Evolutionary conservation across 2,329 filamentous ascomycete species (phyloP).

Genomic region (Fusarium drepaniforme): DNA sequence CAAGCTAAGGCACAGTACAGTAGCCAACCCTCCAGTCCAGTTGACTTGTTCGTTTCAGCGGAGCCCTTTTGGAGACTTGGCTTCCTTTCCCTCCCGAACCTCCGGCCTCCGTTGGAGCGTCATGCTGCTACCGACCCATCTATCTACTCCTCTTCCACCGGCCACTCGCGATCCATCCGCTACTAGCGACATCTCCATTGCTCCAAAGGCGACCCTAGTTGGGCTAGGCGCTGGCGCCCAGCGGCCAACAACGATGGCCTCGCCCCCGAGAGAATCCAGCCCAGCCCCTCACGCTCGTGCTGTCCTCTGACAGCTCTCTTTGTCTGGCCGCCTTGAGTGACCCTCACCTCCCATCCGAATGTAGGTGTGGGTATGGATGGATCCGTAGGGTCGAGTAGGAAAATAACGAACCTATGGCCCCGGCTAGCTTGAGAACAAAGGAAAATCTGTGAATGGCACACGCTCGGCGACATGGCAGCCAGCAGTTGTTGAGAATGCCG

Average conservation of each 20-base stretch:
- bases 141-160: conserved; percentile 30
- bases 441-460: conserved; percentile 22
- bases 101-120: conserved; percentile 22
- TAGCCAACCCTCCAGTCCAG: conserved; percentile 23
- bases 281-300: conserved; percentile 41
- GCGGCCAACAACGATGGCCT: conserved; percentile 40
- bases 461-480: conserved; percentile 30
- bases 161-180: conserved; percentile 40
- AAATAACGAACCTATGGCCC: conserved; percentile 26
- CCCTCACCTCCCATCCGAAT: conserved; percentile 37
- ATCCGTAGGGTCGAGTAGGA: conserved; percentile 19
- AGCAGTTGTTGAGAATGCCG: conserved; percentile 26
- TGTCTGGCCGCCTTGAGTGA: conserved; percentile 26
- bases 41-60: conserved; percentile 34
- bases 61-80: conserved; percentile 23
- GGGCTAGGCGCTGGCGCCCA: conserved; percentile 42
- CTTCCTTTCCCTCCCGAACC: conserved; percentile 39
- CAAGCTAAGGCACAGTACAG: background rate
- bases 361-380: conserved; percentile 7
- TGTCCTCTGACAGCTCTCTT: conserved; percentile 31
- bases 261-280: conserved; percentile 29
- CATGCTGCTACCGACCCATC: conserved; percentile 17
- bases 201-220: conserved; percentile 40
- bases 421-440: conserved; percentile 25
- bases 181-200: conserved; percentile 42